Percentiles rank a stretch among this genome's conserved stretches.
These are phyloP conservation scores for Agaricus subrufescens DNA, from an alignment of 768 basidiomycete genomes.

Conservation along the genomic window DNA sequence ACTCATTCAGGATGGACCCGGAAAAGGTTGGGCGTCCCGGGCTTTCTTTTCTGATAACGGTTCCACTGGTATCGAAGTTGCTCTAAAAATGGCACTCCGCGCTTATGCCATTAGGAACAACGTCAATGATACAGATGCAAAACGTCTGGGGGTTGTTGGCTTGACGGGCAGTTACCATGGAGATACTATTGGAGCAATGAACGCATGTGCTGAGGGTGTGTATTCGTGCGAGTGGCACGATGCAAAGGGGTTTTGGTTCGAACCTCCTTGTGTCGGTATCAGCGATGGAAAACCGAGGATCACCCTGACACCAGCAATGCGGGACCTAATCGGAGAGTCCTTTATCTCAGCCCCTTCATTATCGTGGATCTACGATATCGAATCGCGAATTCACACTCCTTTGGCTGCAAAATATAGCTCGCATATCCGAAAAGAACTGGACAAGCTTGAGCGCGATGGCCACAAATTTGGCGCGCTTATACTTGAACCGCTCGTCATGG, in stretches of 20 bases:
- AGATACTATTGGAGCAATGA: slow-evolving; percentile 97
- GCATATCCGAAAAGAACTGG: slow-evolving; percentile 53
- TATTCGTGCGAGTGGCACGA: slow-evolving; percentile 97
- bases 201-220: slow-evolving; percentile 87
- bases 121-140: slow-evolving; percentile 33
- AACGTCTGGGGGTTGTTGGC: slow-evolving; percentile 73
- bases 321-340: slow-evolving; percentile 22
- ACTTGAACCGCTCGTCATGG: slow-evolving; percentile 89
- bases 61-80: slow-evolving; percentile 96
- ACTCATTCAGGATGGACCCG: slow-evolving; percentile 70
- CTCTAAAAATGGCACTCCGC: slow-evolving; percentile 92
- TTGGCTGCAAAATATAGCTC: slow-evolving; percentile 61
- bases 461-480: slow-evolving; percentile 69
- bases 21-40: slow-evolving; percentile 84
- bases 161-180: slow-evolving; percentile 94
- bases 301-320: slow-evolving; percentile 46
- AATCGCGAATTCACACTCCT: slow-evolving; percentile 48
- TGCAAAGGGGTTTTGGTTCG: slow-evolving; percentile 91
- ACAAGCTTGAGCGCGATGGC: slow-evolving; percentile 34
- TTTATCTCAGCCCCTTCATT: slow-evolving; percentile 40
- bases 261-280: slow-evolving; percentile 76
- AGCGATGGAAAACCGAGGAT: slow-evolving; percentile 54
- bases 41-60: slow-evolving; percentile 95
- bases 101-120: slow-evolving; percentile 45
- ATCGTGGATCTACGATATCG: slow-evolving; percentile 65